These are phyloP conservation scores for Dryadomyces sulphureus DNA, from an alignment of 2,329 filamentous ascomycete genomes.

Conservation along the genomic window DNA sequence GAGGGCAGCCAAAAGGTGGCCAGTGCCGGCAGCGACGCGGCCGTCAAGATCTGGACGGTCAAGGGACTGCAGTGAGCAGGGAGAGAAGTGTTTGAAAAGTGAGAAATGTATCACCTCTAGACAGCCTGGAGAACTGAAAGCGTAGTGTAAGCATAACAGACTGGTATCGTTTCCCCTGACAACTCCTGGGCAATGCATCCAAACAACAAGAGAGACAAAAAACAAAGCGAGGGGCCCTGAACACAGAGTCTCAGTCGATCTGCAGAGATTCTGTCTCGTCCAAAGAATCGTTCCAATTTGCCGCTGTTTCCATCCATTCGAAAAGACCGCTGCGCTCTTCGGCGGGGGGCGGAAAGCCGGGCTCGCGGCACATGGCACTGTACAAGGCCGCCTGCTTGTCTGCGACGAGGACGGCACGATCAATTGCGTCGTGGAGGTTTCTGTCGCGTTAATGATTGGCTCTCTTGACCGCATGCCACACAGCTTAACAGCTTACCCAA, in stretches of 20 bases:
- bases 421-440: constrained; percentile 14
- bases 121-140: too few relatives aligned
- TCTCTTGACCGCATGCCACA: too few relatives aligned
- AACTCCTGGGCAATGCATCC: background rate
- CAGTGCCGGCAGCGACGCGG: constrained; percentile 74
- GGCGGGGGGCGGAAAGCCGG: constrained; percentile 16
- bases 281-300: background rate
- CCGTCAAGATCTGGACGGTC: constrained; percentile 77
- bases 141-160: too few relatives aligned
- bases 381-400: constrained; percentile 11
- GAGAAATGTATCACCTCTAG: too few relatives aligned
- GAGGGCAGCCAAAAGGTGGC: constrained; percentile 51
- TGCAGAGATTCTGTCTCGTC: constrained; percentile 1
- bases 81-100: background rate
- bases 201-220: background rate
- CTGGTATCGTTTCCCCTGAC: background rate
- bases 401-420: constrained; percentile 8
- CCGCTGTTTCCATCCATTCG: constrained; percentile 16
- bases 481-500: constrained; percentile 37
- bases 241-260: constrained; percentile 4
- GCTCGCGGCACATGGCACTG: constrained; percentile 13
- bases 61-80: constrained; percentile 31
- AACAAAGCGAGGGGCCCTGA: background rate
- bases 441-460: constrained; percentile 9
- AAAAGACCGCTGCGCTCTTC: constrained; percentile 17